Conservation (phyloP, 345 rosid genomes). For the Fremontodendron californicum region DNA sequence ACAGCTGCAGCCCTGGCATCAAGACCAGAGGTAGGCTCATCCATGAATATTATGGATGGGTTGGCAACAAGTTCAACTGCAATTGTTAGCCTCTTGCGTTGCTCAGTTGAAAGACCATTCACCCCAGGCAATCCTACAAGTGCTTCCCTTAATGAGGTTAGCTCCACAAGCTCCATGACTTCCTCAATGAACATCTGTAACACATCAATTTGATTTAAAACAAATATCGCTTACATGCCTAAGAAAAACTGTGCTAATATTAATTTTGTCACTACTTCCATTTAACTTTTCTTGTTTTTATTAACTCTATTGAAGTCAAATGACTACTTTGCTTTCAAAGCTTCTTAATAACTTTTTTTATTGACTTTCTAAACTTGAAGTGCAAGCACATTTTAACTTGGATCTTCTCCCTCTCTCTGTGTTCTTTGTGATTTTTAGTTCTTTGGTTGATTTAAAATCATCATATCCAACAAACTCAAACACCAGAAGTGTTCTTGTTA, state of each 20-base stretch:
- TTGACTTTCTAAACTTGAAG: too few relatives aligned
- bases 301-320: neutral
- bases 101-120: conserved; percentile 56
- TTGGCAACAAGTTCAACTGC: conserved; percentile 70
- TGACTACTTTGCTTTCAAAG: too few relatives aligned
- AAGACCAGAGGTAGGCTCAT: conserved; percentile 69
- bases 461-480: too few relatives aligned
- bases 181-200: conserved; percentile 63
- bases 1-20: conserved; percentile 76
- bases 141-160: conserved; percentile 43
- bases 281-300: neutral
- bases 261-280: neutral
- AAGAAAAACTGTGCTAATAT: neutral
- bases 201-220: conserved; percentile 1
- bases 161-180: conserved; percentile 72
- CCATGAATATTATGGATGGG: conserved; percentile 72
- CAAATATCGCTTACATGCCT: neutral
- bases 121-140: conserved; percentile 63
- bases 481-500: neutral
- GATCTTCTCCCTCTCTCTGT: too few relatives aligned
- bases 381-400: too few relatives aligned
- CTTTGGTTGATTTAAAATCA: too few relatives aligned
- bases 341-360: too few relatives aligned
- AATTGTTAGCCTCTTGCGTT: conserved; percentile 61
- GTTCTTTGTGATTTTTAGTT: too few relatives aligned